Evolutionary conservation across 495 filamentous ascomycete genomes (phyloP), one percentile per base, ranked within the genome.

Genomic region (Trichoderma gamsii): DNA sequence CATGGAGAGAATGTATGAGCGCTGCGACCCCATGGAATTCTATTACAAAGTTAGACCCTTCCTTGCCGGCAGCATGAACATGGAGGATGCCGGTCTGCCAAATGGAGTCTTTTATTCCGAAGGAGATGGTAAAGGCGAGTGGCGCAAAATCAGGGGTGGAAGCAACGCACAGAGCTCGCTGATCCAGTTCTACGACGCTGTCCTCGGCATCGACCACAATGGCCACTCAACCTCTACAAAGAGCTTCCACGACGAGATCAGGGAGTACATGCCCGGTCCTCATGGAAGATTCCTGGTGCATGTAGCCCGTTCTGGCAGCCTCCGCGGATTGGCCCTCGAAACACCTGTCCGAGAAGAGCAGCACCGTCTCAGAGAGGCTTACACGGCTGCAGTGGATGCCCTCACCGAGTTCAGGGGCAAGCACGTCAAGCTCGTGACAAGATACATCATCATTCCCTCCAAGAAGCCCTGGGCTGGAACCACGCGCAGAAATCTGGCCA

Each of bases 81-180:
- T 99, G 95, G 87, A 82, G 41, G 92, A 92, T 65, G 95, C 93
- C 0, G 95, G 95, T 0, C 79, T 99, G 7, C 93, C 96, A 0
- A 83, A 88, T 70, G 95, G 95, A 0, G 86, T 99, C 23, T 79
- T 93, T 16, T 97, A 97, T 72, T 93, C 97, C 67, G 86, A 92
- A 67, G 91, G 91, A 23, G 81, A 79, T 3, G 86, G 86, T 35
- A 79, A 80, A 8, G 85, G 88, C 3, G 76, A 83, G 3, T 97
- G 90, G 75, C 83, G 89, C 52, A 89, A 96, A 73, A 92, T 90
- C 71, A 87, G 90, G 46, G 95, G 95, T 38, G 96, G 96, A 0
- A 96, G 91, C 75, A 98, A 98, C 73, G 95, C 94, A 0, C 95
- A 99, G 78, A 95, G 90, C 79, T 96, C 92, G 6, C 78, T 98